Percentiles rank a stretch among this genome's conserved stretches.
phyloP scores from a whole-genome alignment of 2,329 filamentous ascomycete genomes.

The Pestalotiopsis sp. region DNA sequence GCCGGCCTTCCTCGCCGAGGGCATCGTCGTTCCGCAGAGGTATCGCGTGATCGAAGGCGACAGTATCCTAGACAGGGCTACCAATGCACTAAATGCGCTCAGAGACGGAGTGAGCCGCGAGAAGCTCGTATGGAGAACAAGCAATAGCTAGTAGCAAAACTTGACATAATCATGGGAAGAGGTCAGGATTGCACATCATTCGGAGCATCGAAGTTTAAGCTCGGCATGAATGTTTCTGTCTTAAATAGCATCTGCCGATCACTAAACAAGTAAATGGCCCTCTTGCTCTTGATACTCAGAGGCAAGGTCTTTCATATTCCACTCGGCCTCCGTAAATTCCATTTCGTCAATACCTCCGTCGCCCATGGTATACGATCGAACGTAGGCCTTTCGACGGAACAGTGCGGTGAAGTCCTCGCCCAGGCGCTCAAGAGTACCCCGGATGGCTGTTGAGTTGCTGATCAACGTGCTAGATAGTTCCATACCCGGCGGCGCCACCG shows the following conservation, averaged over 20 bases:
- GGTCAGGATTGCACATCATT: not conserved
- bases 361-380: conserved; percentile 99
- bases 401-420: conserved; percentile 99
- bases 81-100: conserved; percentile 39
- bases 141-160: not conserved
- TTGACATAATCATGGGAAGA: not conserved
- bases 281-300: conserved; percentile 98
- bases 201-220: not conserved
- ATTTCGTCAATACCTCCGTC: conserved; percentile 94
- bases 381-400: conserved; percentile 99
- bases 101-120: conserved; percentile 44
- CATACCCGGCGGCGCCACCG: conserved; percentile 93
- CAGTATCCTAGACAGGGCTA: conserved; percentile 40
- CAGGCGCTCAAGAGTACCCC: conserved; percentile 99
- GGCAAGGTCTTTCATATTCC: conserved; percentile 99
- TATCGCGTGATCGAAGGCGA: conserved; percentile 44
- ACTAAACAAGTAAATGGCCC: not conserved
- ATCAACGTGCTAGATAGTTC: conserved; percentile 99
- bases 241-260: too few species aligned
- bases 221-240: not conserved
- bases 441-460: conserved; percentile 98
- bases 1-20: conserved; percentile 45
- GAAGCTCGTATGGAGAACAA: conserved; percentile 39
- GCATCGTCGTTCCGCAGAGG: conserved; percentile 43
- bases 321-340: conserved; percentile 99